A percentile compares a stretch with the other conserved stretches of the same genome.
Evolutionary conservation across 2,329 filamentous ascomycete species (phyloP).

Genomic region (Alternaria rosae): DNA sequence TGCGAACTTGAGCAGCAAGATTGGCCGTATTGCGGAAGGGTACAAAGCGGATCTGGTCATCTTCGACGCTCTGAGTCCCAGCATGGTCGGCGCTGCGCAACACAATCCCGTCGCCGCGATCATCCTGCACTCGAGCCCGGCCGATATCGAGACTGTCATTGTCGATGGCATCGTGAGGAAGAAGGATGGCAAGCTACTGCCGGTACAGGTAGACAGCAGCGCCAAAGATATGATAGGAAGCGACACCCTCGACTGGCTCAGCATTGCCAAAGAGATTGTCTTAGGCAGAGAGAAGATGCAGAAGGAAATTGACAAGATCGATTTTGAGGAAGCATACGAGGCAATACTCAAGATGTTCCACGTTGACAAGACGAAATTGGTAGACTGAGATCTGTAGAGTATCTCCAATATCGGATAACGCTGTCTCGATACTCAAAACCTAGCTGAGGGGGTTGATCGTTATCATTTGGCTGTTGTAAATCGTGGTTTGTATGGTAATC

Average conservation of each 20-base stretch:
- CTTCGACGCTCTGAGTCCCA: constrained; percentile 53
- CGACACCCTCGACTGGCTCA: constrained; percentile 37
- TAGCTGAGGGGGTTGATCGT: background rate
- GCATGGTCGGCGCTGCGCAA: constrained; percentile 53
- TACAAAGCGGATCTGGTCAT: constrained; percentile 59
- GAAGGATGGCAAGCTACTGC: constrained; percentile 37
- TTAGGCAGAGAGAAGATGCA: constrained; percentile 40
- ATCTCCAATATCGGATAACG: background rate
- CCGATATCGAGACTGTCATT: constrained; percentile 55
- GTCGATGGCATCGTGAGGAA: constrained; percentile 55
- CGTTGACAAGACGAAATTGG: background rate
- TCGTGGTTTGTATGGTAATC: background rate
- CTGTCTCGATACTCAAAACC: background rate
- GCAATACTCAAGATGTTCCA: background rate
- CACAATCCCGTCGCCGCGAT: constrained; percentile 55
- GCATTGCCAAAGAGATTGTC: constrained; percentile 41
- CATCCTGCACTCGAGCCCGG: constrained; percentile 52
- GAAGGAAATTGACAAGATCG: constrained; percentile 38
- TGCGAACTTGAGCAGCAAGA: constrained; percentile 50
- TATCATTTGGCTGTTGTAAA: background rate
- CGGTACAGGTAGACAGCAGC: constrained; percentile 31
- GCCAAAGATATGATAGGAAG: constrained; percentile 20
- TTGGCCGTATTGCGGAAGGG: constrained; percentile 57
- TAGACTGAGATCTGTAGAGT: background rate
- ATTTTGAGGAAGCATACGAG: constrained; percentile 29